phyloP scores from a whole-genome alignment of 495 filamentous ascomycete genomes.

The Penicillium bialowiezense region DNA sequence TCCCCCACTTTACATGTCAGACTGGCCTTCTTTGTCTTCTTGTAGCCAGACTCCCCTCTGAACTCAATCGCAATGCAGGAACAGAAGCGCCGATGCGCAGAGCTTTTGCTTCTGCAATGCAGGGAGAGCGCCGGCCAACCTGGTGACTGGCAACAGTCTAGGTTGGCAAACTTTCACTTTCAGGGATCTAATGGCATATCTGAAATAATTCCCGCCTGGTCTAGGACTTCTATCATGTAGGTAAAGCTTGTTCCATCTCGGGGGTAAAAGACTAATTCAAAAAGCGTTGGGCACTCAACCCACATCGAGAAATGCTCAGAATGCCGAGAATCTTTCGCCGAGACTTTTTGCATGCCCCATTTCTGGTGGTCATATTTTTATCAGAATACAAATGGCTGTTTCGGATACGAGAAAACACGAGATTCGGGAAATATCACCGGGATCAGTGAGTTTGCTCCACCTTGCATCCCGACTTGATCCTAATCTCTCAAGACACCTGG shows the following conservation, averaged over 20 bases:
- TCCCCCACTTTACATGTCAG: background rate
- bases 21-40: background rate
- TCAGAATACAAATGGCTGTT: background rate
- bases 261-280: background rate
- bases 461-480: background rate
- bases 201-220: background rate
- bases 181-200: background rate
- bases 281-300: background rate
- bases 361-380: constrained; percentile 9
- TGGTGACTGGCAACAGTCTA: background rate
- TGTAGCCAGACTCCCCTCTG: background rate
- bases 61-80: constrained; percentile 1
- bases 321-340: constrained; percentile 1
- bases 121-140: background rate
- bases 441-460: background rate
- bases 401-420: constrained; percentile 6
- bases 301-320: background rate
- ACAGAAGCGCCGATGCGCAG: background rate
- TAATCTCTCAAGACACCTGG: constrained; percentile 7
- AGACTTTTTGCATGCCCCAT: constrained; percentile 5
- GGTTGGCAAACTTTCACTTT: background rate
- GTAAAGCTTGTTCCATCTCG: background rate
- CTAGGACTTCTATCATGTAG: constrained; percentile 2
- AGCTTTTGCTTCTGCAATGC: background rate
- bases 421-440: background rate